These are phyloP conservation scores for Auxenochlorella pyrenoidosa DNA, from an alignment of 139 green algal genomes.

Conservation along the genomic window DNA sequence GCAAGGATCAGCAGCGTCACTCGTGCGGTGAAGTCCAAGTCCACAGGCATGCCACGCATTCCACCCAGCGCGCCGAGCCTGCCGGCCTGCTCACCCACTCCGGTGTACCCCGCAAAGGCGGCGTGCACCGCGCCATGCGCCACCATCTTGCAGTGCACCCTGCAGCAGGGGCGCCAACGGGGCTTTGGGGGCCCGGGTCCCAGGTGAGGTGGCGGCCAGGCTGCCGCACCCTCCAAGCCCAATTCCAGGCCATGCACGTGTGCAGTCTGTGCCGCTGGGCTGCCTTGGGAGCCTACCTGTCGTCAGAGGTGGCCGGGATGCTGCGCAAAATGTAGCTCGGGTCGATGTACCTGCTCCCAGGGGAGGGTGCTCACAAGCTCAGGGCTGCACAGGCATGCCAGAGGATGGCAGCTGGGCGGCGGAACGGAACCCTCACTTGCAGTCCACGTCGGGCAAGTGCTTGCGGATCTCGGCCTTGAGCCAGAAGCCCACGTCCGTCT, in stretches of 20 bases:
- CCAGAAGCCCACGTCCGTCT: conserved; percentile 70
- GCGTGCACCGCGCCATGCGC: conserved; percentile 94
- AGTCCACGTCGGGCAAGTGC: conserved; percentile 61
- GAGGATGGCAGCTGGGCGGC: too few species aligned
- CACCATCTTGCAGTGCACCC: conserved; percentile 92
- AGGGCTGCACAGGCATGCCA: too few species aligned
- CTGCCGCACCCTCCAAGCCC: too few species aligned
- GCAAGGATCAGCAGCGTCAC: too few species aligned
- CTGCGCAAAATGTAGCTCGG: conserved; percentile 66
- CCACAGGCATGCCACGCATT: neutral
- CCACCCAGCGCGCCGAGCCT: neutral
- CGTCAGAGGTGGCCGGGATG: conserved; percentile 55
- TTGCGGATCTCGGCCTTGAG: conserved; percentile 67
- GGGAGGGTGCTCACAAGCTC: too few species aligned
- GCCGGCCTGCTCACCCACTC: neutral
- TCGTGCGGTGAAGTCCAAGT: too few species aligned
- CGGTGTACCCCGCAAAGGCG: conserved; percentile 91
- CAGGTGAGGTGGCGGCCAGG: too few species aligned
- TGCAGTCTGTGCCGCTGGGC: neutral
- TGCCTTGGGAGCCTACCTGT: neutral
- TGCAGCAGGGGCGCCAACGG: neutral
- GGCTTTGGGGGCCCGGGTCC: too few species aligned
- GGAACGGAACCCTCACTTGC: conserved; percentile 60
- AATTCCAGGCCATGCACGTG: too few species aligned
- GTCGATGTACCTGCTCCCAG: conserved; percentile 47